Evolutionary conservation across 1,284 basidiomycete genomes (phyloP), one percentile per base, ranked within the genome.

Genomic region (Golubevia pallescens): DNA sequence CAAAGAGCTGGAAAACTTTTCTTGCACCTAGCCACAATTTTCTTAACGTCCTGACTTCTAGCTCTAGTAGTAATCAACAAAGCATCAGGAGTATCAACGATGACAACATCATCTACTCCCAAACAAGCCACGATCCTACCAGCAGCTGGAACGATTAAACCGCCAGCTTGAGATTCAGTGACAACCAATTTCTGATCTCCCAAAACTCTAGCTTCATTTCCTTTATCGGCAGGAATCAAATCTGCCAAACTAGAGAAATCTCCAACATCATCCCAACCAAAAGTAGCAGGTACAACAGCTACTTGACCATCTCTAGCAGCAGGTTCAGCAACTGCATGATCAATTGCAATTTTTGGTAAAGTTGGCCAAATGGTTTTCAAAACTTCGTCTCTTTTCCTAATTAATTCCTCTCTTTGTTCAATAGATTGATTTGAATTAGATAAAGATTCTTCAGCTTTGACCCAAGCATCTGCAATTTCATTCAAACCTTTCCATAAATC

Each of bases 181-280:
- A 85, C 65, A 6, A 85, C 83, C 23, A 84, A 57, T 20, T 68
- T 57, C 2, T 59, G 48, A 61, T 85, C 83, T 4, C 83, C 83
- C n/a, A 85, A 66, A 58, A 85, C 74, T 28, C 83, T 65, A n/a
- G 83, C 78, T 69, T 85, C 74, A 28, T 56, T 21, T 16, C 80
- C 80, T 68, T 80, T 75, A 28, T 84, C 81, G 5, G 83, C 81
- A 4, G 83, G 80, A 23, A 85, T 70, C n/a, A 85, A 64, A 53
- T 82, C 83, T 14, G 83, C 80, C 42, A 85, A 67, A 24, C 67
- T 71, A 10, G 81, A 66, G 64, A 85, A 85, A 65, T 85, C 83
- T 38, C 83, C 83, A 14, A 85, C 83, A 52, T 85, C 83, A 59
- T 85, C 83, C 83, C 83, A 85, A 67, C 83, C 83, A 34, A 85